Percentiles rank a stretch among this genome's conserved stretches.
These are phyloP conservation scores for Astrothelium macrocarpum DNA, from an alignment of 495 filamentous ascomycete genomes.

Conservation along the genomic window DNA sequence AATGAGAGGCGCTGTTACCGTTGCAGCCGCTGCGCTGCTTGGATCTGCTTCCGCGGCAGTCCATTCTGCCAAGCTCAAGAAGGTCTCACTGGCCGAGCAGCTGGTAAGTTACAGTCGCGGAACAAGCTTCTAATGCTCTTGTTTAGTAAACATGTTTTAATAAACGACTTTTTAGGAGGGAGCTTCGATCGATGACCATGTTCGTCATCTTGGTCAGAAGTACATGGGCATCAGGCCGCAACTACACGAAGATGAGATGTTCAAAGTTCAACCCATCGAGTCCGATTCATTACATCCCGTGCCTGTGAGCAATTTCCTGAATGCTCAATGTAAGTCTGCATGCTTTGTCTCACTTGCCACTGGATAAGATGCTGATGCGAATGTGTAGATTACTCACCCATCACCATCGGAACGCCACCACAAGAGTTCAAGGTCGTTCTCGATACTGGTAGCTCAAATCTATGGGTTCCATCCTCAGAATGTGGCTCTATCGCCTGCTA, in stretches of 20 bases:
- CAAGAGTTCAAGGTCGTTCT: constrained; percentile 97
- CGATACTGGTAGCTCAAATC: constrained; percentile 97
- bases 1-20: constrained; percentile 74
- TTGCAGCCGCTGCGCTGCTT: constrained; percentile 72
- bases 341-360: constrained; percentile 9
- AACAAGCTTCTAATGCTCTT: no score
- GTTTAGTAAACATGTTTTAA: constrained; percentile 9
- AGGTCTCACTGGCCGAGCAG: constrained; percentile 86
- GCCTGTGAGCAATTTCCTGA: constrained; percentile 93
- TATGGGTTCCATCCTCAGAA: constrained; percentile 89
- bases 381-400: constrained; percentile 86
- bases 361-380: background rate
- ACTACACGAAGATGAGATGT: constrained; percentile 60
- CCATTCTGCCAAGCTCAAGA: constrained; percentile 94
- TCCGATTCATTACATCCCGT: constrained; percentile 70
- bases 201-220: constrained; percentile 74
- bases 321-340: constrained; percentile 78
- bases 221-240: constrained; percentile 82
- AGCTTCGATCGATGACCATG: constrained; percentile 71
- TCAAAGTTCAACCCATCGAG: constrained; percentile 45
- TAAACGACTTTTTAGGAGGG: constrained; percentile 42
- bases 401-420: constrained; percentile 81
- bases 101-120: constrained; percentile 61
- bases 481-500: constrained; percentile 98
- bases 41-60: constrained; percentile 72